Evolutionary conservation across 2,329 filamentous ascomycete species (phyloP).

Genomic region (Ophiobolus disseminans): DNA sequence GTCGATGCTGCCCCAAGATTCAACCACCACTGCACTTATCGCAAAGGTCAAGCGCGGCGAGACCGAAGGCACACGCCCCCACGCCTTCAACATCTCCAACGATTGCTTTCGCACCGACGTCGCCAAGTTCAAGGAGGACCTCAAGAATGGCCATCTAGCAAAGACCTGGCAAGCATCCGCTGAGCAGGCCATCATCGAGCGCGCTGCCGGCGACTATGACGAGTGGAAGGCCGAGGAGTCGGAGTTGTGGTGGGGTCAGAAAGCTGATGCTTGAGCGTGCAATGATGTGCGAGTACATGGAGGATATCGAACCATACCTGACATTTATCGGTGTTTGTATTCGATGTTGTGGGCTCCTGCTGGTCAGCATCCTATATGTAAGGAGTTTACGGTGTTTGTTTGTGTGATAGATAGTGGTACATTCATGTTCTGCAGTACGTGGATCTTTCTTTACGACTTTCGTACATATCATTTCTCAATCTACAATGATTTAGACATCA

Average conservation of each 20-base stretch:
- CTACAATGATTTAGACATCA: too few species aligned
- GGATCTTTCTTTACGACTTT: too few species aligned
- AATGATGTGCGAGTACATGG: too few species aligned
- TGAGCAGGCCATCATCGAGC: conserved; percentile 58
- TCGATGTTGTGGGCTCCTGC: too few species aligned
- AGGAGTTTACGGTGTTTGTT: too few species aligned
- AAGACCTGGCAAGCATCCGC: conserved; percentile 65
- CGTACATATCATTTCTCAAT: too few species aligned
- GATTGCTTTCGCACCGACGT: conserved; percentile 61
- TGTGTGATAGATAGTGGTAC: too few species aligned
- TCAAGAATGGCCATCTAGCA: conserved; percentile 63
- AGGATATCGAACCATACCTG: background rate
- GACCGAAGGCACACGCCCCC: conserved; percentile 25
- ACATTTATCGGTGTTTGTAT: background rate
- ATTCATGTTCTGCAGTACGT: too few species aligned
- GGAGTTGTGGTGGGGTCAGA: conserved; percentile 66
- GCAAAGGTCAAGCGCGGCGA: conserved; percentile 20
- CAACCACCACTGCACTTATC: conserved; percentile 23
- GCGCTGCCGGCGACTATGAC: conserved; percentile 64
- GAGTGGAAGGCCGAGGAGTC: conserved; percentile 61
- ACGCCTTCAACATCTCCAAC: conserved; percentile 38
- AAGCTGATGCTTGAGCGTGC: too few species aligned
- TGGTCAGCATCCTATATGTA: too few species aligned
- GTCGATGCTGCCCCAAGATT: conserved; percentile 28
- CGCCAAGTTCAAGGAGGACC: conserved; percentile 63